Evolutionary conservation across 352 stramenopile species (phyloP), one percentile per base, ranked within the genome.

Genomic region (Globisporangium polare): DNA sequence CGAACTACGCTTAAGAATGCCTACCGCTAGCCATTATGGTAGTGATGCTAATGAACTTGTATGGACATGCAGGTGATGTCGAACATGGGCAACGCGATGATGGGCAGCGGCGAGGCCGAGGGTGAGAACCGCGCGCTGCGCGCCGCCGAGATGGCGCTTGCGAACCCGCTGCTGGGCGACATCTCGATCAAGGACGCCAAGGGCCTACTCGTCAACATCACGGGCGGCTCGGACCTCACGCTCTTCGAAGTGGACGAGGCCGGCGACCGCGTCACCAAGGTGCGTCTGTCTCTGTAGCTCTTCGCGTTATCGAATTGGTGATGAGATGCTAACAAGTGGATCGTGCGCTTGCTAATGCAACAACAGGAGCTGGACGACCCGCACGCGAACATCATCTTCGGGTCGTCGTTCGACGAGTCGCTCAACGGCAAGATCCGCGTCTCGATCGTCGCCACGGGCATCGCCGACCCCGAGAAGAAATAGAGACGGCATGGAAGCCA

Each of bases 171-270:
- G 51, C 68, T 97, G 18, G 89, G 89, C 17, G 82, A 97, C 64
- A 91, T 97, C 59, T 96, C 89, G 17, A 91, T 95, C 67, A 88
- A 94, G 76, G 85, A 91, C 43, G 90, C 90, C 49, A 96, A 96
- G 74, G 92, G 95, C 27, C 88, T 98, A 78, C 83, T 98, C 53
- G 89, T 98, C 52, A 98, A 98, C 70, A 98, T 98, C 65, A 97
- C 90, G 7, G 95, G 95, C 20, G 92, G 94, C 43, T 83, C 86
- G 17, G 95, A 98, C 66, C 74, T 98, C 77, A 97, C 88, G 60
- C 78, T 99, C 33, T 94, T 96, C 64, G 89, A 97, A 68, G 89
- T 96, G 29, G 88, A 97, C 60, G 82, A 94, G 58, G 89, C 89
- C 17, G 87, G 86, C 7, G 86, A 94, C 29, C 81, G 88, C 47